Evolutionary conservation across 208 protist genomes (phyloP), one percentile per base, ranked within the genome.

Genomic region (Herpetomonas tarakana): DNA sequence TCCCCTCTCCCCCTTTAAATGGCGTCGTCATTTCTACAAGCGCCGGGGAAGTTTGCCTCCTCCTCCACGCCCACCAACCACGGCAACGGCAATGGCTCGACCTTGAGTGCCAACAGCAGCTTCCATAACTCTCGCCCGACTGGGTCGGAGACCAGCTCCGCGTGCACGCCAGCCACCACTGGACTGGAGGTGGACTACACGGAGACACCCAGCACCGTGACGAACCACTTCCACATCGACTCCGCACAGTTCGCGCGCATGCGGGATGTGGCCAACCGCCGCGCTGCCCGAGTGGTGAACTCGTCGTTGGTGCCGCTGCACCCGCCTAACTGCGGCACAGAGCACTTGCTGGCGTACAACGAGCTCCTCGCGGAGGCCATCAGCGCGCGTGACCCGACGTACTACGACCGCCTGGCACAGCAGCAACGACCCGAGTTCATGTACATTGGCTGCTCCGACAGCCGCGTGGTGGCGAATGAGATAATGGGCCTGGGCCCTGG

Each of bases 381-480:
- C 9, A 79, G 46, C 1, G 59, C 80, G 26, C 57, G 82, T 9
- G 86, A 97, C 71, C 93, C 94, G 3, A 61, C 85, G 19, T 96
- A 92, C 71, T 98, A 98, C 61, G 53, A 66, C 3, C 52, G 73
- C 14, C 71, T 97, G 16, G 74, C 86, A n/a, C 60, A 82, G 58
- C 69, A 73, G 47, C 96, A 98, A 65, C 79, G 46, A 16, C 96
- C 96, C 47, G 75, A 97, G 63, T 96, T 91, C 70, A 55, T 98
- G 0, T 98, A 90, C 87, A 97, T 98, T 53, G 94, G 94, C 52
- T 98, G 96, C 67, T 83, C 78, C 21, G 96, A 98, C 74, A 86
- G 72, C 53, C 78, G 81, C 27, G 86, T 94, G 35, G 81, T 81
- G 12, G 88, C 94, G 0, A 93, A 95, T 65, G 75, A 91, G 52